These are phyloP conservation scores for Trichoderma sp. DNA, from an alignment of 2,329 filamentous ascomycete genomes.

Conservation along the genomic window DNA sequence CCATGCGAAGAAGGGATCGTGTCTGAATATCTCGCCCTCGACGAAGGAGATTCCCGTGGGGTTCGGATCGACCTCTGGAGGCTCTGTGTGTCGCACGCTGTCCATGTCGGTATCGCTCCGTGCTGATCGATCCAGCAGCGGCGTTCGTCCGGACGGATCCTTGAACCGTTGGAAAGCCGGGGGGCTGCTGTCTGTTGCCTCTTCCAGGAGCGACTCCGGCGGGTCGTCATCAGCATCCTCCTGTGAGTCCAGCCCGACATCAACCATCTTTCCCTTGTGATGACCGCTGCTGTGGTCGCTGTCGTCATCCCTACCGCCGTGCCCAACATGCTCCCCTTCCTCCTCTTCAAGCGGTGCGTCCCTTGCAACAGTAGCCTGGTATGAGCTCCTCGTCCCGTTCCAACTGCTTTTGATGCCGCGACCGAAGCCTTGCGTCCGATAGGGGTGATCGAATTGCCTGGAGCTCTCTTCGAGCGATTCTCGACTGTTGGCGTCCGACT, in stretches of 20 bases:
- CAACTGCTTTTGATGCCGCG: conserved; percentile 66
- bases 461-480: conserved; percentile 43
- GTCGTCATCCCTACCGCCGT: conserved; percentile 39
- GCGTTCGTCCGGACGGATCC: conserved; percentile 43
- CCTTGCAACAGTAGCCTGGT: conserved; percentile 36
- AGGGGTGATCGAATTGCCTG: conserved; percentile 38
- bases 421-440: conserved; percentile 52
- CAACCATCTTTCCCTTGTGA: conserved; percentile 72
- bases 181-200: conserved; percentile 56
- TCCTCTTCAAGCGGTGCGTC: conserved; percentile 49
- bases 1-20: conserved; percentile 91
- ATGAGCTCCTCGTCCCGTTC: conserved; percentile 56
- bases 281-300: conserved; percentile 38
- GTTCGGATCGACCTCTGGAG: conserved; percentile 42
- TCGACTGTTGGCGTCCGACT: conserved; percentile 62
- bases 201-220: conserved; percentile 61
- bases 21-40: conserved; percentile 70
- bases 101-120: conserved; percentile 54
- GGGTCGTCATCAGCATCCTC: conserved; percentile 60
- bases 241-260: conserved; percentile 77
- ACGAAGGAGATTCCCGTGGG: conserved; percentile 55
- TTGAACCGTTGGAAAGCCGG: conserved; percentile 66
- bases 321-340: conserved; percentile 47
- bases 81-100: conserved; percentile 41
- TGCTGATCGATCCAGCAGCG: conserved; percentile 47